Conservation (phyloP, 73 alveolate genomes). For the Tetrahymena malaccensis region DNA sequence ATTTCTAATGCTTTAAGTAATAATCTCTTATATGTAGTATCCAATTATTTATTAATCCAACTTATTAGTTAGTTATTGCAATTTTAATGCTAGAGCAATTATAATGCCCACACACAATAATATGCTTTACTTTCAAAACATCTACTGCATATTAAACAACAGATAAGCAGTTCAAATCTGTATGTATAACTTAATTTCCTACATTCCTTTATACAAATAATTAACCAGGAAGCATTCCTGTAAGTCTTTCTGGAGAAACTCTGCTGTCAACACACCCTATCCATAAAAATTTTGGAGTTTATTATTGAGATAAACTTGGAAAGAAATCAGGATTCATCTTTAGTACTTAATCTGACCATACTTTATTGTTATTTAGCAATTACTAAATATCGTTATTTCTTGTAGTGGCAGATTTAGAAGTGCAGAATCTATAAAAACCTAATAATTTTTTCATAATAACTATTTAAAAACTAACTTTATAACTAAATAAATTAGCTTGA, state of each 20-base stretch:
- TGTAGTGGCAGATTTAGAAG: background rate
- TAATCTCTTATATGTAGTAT: conserved; percentile 7
- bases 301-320: background rate
- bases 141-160: conserved; percentile 32
- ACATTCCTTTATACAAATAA: conserved; percentile 9
- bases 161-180: conserved; percentile 7
- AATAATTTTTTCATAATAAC: background rate
- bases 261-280: conserved; percentile 39
- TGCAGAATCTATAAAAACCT: background rate
- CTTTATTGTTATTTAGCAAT: background rate
- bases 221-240: conserved; percentile 24
- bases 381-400: background rate
- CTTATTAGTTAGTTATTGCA: conserved; percentile 30
- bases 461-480: background rate
- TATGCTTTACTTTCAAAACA: conserved; percentile 3
- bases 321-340: conserved; percentile 13
- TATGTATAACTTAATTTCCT: conserved; percentile 11
- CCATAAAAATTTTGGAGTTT: conserved; percentile 21
- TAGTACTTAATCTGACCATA: background rate
- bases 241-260: conserved; percentile 14
- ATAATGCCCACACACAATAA: conserved; percentile 20
- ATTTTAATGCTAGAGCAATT: conserved; percentile 28
- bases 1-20: conserved; percentile 17
- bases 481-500: too few species aligned
- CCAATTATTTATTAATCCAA: conserved; percentile 27